phyloP scores from a whole-genome alignment of 1,139 yeast species.

The Yueomyces sp. region DNA sequence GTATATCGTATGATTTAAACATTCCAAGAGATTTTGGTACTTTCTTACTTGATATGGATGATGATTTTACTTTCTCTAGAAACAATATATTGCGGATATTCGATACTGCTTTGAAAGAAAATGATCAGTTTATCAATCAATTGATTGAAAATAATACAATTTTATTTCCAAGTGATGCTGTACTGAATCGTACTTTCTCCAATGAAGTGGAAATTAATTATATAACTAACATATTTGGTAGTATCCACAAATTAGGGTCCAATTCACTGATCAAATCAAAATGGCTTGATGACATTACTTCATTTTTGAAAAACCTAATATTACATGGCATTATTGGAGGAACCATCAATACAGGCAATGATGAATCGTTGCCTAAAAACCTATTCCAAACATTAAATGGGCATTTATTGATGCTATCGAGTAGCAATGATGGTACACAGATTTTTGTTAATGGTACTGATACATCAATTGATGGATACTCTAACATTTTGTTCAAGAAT shows the following conservation, averaged over 20 bases:
- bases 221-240: constrained; percentile 23
- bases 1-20: constrained; percentile 35
- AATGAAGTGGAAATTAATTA: constrained; percentile 37
- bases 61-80: constrained; percentile 1
- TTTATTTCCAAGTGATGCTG: constrained; percentile 34
- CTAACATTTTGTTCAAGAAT: constrained; percentile 38
- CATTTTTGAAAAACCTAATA: constrained; percentile 10
- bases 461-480: constrained; percentile 14
- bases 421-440: constrained; percentile 24
- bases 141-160: constrained; percentile 18
- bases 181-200: constrained; percentile 22
- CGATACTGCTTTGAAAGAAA: too few relatives aligned
- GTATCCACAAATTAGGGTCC: constrained; percentile 2
- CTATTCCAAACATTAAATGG: constrained; percentile 16
- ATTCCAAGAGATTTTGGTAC: constrained; percentile 3
- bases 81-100: too few relatives aligned
- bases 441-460: constrained; percentile 24
- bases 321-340: constrained; percentile 17
- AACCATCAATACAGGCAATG: neutral
- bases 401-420: constrained; percentile 16
- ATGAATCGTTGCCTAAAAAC: neutral
- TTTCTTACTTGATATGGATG: neutral
- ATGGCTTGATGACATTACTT: constrained; percentile 22
- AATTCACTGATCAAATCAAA: neutral
- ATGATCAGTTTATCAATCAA: too few relatives aligned